phyloP scores from a whole-genome alignment of 2,329 filamentous ascomycete genomes.

The Fusarium fracticaudum region DNA sequence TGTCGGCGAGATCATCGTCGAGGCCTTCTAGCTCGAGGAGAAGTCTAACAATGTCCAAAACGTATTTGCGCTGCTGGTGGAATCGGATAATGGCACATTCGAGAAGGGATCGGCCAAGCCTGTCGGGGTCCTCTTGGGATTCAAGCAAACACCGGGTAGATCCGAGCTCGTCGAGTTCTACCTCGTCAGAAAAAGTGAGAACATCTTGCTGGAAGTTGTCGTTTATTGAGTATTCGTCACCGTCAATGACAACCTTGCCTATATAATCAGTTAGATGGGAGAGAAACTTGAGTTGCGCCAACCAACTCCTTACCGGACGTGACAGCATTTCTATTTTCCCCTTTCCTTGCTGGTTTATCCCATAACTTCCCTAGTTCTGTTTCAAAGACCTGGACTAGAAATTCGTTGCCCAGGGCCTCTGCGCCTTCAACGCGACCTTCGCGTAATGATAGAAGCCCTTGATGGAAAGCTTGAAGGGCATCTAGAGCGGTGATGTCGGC shows the following conservation, averaged over 20 bases:
- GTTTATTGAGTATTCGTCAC: constrained; percentile 82
- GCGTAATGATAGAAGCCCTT: constrained; percentile 81
- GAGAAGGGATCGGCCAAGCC: constrained; percentile 76
- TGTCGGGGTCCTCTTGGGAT: constrained; percentile 73
- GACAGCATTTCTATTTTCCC: constrained; percentile 77
- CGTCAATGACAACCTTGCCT: constrained; percentile 81
- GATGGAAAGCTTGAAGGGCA: constrained; percentile 83
- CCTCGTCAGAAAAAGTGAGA: constrained; percentile 83
- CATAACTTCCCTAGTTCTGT: constrained; percentile 76
- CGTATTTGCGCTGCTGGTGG: constrained; percentile 83
- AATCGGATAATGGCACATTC: constrained; percentile 87
- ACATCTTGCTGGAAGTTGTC: constrained; percentile 86
- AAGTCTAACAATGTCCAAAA: constrained; percentile 85
- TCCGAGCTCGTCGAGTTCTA: constrained; percentile 90
- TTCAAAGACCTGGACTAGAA: constrained; percentile 76
- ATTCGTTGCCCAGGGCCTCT: constrained; percentile 74
- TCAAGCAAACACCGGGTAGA: constrained; percentile 81
- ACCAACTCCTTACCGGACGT: constrained; percentile 65
- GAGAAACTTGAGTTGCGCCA: constrained; percentile 4
- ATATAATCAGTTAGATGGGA: constrained; percentile 30
- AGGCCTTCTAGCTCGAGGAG: constrained; percentile 72
- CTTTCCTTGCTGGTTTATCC: constrained; percentile 78
- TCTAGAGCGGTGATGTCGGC: constrained; percentile 77
- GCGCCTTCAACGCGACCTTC: constrained; percentile 70
- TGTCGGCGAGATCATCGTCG: constrained; percentile 63